phyloP scores from a whole-genome alignment of 306 rosid species.

The Quercus wislizeni region DNA sequence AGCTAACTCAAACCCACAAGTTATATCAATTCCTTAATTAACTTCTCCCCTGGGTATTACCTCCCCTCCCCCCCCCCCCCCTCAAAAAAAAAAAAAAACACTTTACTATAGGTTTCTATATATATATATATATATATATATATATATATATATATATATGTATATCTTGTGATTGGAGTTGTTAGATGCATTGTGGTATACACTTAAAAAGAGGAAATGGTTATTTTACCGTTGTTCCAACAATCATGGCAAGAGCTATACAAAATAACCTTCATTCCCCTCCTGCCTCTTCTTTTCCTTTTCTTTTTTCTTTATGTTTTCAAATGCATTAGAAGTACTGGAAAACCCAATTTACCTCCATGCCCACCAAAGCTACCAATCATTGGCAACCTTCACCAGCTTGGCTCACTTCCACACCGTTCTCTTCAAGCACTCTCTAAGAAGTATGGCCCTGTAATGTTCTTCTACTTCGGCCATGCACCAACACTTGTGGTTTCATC shows the following conservation, averaged over 20 bases:
- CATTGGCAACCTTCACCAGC: constrained; percentile 19
- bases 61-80: no score
- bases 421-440: background rate
- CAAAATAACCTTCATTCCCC: background rate
- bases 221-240: background rate
- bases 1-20: no score
- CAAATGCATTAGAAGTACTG: background rate
- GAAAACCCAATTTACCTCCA: constrained; percentile 3
- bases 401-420: constrained; percentile 13
- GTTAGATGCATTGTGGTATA: background rate
- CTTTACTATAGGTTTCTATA: no score
- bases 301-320: background rate
- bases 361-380: constrained; percentile 12
- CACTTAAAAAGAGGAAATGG: background rate
- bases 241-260: background rate
- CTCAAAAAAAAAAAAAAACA: no score
- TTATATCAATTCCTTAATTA: no score
- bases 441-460: constrained; percentile 2
- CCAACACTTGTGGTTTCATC: constrained; percentile 29
- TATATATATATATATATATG: no score
- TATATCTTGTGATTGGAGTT: no score
- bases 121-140: no score
- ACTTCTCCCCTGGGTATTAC: no score
- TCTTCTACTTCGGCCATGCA: background rate
- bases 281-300: background rate